Conservation (phyloP, 1,284 basidiomycete species). For the Takashimella koratensis region DNA sequence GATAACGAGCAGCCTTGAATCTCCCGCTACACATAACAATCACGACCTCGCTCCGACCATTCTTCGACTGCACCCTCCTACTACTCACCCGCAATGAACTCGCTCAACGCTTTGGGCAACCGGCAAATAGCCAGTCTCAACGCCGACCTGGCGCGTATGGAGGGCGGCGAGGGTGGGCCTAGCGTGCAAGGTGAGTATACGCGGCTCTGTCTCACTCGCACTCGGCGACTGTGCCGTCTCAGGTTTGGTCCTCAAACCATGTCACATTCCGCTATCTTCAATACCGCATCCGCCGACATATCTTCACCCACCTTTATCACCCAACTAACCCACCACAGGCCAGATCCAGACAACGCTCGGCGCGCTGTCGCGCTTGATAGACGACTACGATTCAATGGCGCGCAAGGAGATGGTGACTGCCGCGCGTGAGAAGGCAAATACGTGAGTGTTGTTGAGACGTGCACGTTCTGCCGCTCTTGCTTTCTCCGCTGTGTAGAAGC, state of each 20-base stretch:
- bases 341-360: conserved; percentile 90
- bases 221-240: no score
- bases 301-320: conserved; percentile 24
- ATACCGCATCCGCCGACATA: not conserved
- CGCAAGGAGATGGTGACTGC: conserved; percentile 89
- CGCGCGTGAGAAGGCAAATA: conserved; percentile 89
- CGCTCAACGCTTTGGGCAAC: conserved; percentile 86
- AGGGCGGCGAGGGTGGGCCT: conserved; percentile 71
- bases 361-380: conserved; percentile 86
- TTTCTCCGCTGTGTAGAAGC: not conserved
- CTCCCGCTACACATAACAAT: no score
- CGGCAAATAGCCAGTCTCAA: conserved; percentile 85
- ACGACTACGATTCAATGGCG: conserved; percentile 94
- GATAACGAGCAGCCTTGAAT: no score
- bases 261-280: conserved; percentile 6
- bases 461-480: no score
- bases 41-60: not conserved
- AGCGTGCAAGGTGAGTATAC: conserved; percentile 71
- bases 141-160: conserved; percentile 75
- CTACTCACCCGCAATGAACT: conserved; percentile 86
- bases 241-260: not conserved
- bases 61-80: not conserved
- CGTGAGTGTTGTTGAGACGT: conserved; percentile 55
- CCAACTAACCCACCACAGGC: conserved; percentile 54
- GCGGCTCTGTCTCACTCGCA: no score